Evolutionary conservation across 2,329 filamentous ascomycete species (phyloP).

Genomic region (Cercospora brassicicola): DNA sequence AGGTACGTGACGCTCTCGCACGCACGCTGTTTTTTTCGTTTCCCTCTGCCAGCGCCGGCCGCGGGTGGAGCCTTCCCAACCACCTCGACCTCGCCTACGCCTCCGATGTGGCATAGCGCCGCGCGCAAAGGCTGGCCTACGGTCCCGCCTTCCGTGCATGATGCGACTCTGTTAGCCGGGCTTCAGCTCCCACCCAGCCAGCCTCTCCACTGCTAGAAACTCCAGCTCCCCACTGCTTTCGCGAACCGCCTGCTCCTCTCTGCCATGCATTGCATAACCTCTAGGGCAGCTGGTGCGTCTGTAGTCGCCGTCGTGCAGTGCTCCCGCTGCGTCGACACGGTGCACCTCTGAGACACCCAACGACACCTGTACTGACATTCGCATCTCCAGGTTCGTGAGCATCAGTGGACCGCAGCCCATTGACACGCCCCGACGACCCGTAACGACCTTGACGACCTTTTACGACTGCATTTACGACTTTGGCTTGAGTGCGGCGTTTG

Average conservation of each 20-base stretch:
- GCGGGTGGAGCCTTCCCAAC: constrained; percentile 23
- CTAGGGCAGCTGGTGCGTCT: constrained; percentile 40
- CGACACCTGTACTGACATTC: constrained; percentile 24
- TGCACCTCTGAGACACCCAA: constrained; percentile 19
- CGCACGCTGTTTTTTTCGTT: constrained; percentile 1
- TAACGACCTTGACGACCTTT: constrained; percentile 39
- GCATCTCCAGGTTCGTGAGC: constrained; percentile 25
- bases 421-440: constrained; percentile 36
- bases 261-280: constrained; percentile 40
- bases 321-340: constrained; percentile 27
- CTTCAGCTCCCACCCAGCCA: constrained; percentile 31
- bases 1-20: constrained; percentile 10
- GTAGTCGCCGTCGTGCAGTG: constrained; percentile 38
- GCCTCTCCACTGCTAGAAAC: constrained; percentile 32
- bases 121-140: constrained; percentile 20
- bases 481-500: constrained; percentile 29
- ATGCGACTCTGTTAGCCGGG: constrained; percentile 17
- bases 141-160: constrained; percentile 24
- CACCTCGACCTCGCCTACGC: constrained; percentile 20
- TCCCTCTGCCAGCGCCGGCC: constrained; percentile 6
- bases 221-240: constrained; percentile 33
- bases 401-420: constrained; percentile 33
- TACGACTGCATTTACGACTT: constrained; percentile 41
- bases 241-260: constrained; percentile 34
- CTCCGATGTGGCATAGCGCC: constrained; percentile 23